These are phyloP conservation scores for Carallia brachiata DNA, from an alignment of 345 rosid genomes.

Conservation along the genomic window DNA sequence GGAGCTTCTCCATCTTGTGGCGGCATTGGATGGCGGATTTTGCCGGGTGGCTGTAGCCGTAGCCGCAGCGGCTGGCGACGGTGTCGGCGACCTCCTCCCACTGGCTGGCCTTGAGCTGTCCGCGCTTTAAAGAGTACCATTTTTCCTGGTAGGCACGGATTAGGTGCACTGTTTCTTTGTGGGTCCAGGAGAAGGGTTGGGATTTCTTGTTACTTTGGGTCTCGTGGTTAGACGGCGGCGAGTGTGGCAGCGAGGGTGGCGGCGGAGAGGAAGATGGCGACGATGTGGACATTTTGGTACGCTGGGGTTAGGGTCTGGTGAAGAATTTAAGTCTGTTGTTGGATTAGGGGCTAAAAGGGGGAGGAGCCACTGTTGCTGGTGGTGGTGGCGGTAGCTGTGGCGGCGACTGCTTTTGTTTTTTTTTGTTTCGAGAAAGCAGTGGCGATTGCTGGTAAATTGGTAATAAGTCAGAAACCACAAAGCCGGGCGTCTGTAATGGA, in stretches of 20 bases:
- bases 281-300: slow-evolving; percentile 11
- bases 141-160: slow-evolving; percentile 67
- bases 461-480: too few relatives aligned
- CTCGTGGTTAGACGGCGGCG: slow-evolving; percentile 2
- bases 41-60: slow-evolving; percentile 34
- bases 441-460: not conserved
- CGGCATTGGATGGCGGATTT: slow-evolving; percentile 68
- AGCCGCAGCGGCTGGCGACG: slow-evolving; percentile 67
- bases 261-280: slow-evolving; percentile 13
- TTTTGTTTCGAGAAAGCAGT: not conserved
- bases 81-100: slow-evolving; percentile 76
- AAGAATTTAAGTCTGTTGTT: not conserved
- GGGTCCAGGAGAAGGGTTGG: slow-evolving; percentile 69
- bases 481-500: too few relatives aligned
- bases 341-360: too few relatives aligned
- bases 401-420: not conserved
- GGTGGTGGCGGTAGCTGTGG: slow-evolving; percentile 5
- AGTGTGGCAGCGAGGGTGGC: slow-evolving; percentile 13
- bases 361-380: not conserved
- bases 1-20: slow-evolving; percentile 90
- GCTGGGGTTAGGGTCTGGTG: slow-evolving; percentile 2
- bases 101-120: slow-evolving; percentile 60
- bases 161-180: slow-evolving; percentile 62
- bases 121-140: slow-evolving; percentile 67
- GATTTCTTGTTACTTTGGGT: slow-evolving; percentile 34